A percentile compares a stretch with the other conserved stretches of the same genome.
Conservation (phyloP, 805 yeast species). For the Vanderwaltozyma tropicalis region DNA sequence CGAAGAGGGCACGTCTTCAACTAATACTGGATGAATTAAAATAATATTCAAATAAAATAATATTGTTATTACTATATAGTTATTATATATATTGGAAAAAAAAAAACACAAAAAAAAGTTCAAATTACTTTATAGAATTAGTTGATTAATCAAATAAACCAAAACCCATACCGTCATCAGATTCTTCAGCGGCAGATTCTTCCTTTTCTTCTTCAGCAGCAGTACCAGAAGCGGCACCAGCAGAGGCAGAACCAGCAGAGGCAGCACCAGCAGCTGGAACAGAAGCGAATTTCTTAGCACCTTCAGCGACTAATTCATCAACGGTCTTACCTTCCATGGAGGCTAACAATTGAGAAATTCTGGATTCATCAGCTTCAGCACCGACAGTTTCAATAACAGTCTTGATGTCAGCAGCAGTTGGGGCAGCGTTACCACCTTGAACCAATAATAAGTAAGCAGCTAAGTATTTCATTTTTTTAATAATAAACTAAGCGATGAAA, state of each 20-base stretch:
- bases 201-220: constrained; percentile 46
- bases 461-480: constrained; percentile 71
- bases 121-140: constrained; percentile 15
- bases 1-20: neutral
- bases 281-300: constrained; percentile 70
- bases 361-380: constrained; percentile 70
- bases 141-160: constrained; percentile 78
- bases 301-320: constrained; percentile 67
- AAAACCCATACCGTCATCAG: constrained; percentile 86
- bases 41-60: too few relatives aligned
- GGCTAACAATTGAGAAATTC: constrained; percentile 56
- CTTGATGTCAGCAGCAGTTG: constrained; percentile 70
- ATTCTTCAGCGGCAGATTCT: constrained; percentile 52
- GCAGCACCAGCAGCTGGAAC: constrained; percentile 63
- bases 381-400: constrained; percentile 65
- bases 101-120: too few relatives aligned
- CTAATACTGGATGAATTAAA: neutral
- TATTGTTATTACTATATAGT: too few relatives aligned
- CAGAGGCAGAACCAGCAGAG: constrained; percentile 3
- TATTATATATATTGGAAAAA: too few relatives aligned
- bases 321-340: constrained; percentile 64
- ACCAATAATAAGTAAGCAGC: constrained; percentile 87
- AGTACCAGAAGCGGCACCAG: constrained; percentile 4
- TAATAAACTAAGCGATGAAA: constrained; percentile 19
- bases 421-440: constrained; percentile 78